Conservation (phyloP, 179 eudicot species). For the Beta corolliflora region DNA sequence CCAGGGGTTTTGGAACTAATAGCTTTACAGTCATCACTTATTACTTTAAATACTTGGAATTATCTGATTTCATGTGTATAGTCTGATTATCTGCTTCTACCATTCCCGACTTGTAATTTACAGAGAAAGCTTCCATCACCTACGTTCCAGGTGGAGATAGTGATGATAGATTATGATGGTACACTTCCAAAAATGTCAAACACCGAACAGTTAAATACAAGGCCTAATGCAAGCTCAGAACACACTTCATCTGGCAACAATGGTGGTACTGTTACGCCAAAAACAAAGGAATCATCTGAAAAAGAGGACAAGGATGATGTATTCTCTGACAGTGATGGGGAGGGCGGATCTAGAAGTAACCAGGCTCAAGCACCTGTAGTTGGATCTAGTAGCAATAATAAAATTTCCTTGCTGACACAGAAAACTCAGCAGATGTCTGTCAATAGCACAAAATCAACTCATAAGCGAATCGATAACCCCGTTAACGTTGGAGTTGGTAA, state of each 20-base stretch:
- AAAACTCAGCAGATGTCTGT: constrained; percentile 56
- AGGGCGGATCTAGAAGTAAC: constrained; percentile 42
- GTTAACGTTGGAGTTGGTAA: constrained; percentile 18
- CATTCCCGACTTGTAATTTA: not conserved
- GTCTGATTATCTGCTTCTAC: constrained; percentile 3
- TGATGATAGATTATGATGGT: constrained; percentile 66
- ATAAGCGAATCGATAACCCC: constrained; percentile 21
- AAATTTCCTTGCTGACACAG: constrained; percentile 39
- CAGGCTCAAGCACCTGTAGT: constrained; percentile 25
- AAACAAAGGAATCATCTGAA: constrained; percentile 32
- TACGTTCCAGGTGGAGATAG: constrained; percentile 84
- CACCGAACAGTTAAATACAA: constrained; percentile 32
- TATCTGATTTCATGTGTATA: not conserved
- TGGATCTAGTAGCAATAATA: constrained; percentile 23
- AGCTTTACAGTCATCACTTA: not conserved
- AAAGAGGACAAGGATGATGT: constrained; percentile 67
- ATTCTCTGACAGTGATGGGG: constrained; percentile 78
- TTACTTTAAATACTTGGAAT: not conserved
- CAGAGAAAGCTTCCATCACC: constrained; percentile 98
- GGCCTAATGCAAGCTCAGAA: constrained; percentile 41
- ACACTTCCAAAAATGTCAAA: constrained; percentile 41
- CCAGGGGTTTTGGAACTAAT: not conserved
- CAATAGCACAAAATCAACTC: constrained; percentile 35
- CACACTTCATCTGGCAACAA: constrained; percentile 34
- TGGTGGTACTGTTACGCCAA: constrained; percentile 24